Base-by-base conservation (phyloP, 305 asterid genomes). In the Stenogyne calaminthoides region DNA sequence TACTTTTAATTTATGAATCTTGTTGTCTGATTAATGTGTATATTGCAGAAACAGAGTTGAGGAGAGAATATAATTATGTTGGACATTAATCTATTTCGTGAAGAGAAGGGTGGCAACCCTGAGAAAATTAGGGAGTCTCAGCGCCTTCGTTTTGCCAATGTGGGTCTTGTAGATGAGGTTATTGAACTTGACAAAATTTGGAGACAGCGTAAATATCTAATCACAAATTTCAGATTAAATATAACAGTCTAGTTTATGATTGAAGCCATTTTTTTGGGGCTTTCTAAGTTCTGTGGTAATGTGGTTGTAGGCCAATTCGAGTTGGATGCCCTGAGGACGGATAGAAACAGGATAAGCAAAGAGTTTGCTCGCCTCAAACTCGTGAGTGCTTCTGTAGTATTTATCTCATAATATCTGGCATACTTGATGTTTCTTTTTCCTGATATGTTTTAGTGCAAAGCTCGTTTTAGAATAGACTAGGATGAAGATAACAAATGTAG, bases 61-160 rank as follows among this genome's bases (percentile, higher is more conserved):
- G 47, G 40, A 66, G 77, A 36, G 67, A 72, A 16, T 9, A 19
- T 16, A 63, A 90, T 52, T 44, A 95, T 95, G 99, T 77, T 90
- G 91, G 98, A 92, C 72, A 87, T 92, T 44, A 95, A 90, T 81
- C 86, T 90, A 3, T 88, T 92, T 67, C 88, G 96, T 42, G 96
- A 78, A 75, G 97, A 89, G 71, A 93, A 93, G 75, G 97, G 96
- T 6, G 89, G 91, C 18, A 79, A 92, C 70, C 96, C 97, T 2
- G 96, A 90, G 78, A 82, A 84, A 63, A 84, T 90, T 4, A 80
- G 96, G 74, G 98, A 92, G 77, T 95, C 97, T 11, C 97, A 87
- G 69, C 89, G 96, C 14, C 97, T 96, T 39, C 97, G 97, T 55
- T 92, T 75, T 70, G 87, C 88, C 16, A 72, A 85, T 22, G 89